Conservation (phyloP, 1,139 yeast genomes). For the Candida sanyaensis region DNA sequence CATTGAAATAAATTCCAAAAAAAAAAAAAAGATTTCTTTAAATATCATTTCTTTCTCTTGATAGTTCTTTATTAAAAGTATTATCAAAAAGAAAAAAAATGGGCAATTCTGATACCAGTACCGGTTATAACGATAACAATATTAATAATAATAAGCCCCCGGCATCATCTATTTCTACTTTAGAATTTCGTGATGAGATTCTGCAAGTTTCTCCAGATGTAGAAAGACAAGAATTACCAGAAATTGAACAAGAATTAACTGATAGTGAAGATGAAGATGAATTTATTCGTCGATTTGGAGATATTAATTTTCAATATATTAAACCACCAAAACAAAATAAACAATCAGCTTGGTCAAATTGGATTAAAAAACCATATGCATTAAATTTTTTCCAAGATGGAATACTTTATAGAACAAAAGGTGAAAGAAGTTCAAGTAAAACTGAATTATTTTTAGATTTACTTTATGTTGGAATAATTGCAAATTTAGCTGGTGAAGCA, state of each 20-base stretch:
- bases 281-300: conserved; percentile 53
- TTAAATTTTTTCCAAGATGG: conserved; percentile 64
- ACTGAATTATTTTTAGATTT: conserved; percentile 64
- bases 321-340: conserved; percentile 40
- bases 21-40: too few relatives aligned
- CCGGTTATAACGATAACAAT: too few relatives aligned
- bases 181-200: not conserved
- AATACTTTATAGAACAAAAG: conserved; percentile 54
- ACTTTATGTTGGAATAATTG: conserved; percentile 65
- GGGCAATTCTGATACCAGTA: too few relatives aligned
- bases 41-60: too few relatives aligned
- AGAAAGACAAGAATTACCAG: conserved; percentile 7
- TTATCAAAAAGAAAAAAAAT: too few relatives aligned
- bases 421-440: conserved; percentile 53
- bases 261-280: conserved; percentile 47
- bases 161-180: not conserved
- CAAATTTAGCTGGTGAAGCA: conserved; percentile 59
- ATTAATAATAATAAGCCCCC: not conserved
- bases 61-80: too few relatives aligned
- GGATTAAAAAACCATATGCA: conserved; percentile 60
- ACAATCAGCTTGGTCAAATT: conserved; percentile 16
- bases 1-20: too few relatives aligned
- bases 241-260: conserved; percentile 19
- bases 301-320: conserved; percentile 49
- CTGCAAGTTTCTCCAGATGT: not conserved